Base-by-base conservation (phyloP, 108 stramenopile genomes). In the Hondaea fermentalgiana region DNA sequence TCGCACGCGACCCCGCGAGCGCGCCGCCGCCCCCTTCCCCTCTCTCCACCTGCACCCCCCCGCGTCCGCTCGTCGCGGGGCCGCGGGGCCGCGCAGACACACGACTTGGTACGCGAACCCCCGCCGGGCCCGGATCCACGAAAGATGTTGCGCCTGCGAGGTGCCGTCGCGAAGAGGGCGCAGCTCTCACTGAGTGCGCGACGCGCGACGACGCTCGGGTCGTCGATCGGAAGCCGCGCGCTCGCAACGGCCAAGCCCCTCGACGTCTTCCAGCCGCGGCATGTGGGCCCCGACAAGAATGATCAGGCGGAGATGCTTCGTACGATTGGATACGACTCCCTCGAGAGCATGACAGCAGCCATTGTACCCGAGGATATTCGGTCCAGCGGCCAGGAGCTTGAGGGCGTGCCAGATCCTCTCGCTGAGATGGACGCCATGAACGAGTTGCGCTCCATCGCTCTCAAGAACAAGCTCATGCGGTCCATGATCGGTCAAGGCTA, bases 401-500 rank as follows among this genome's bases (percentile, higher is more conserved):
- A 98, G 42, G 92, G 93, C n/a, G 91, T 99, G 47, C 95, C 96
- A 4, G 91, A 93, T 4, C 90, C 99, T 35, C 87, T 96, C 76
- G 89, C 96, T 2, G 99, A 99, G 95, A 93, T 96, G 42, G 98
- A 98, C 89, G 99, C 89, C 23, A 92, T 95, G 91, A 94, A 95
- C 10, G 87, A 95, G 59, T 43, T 94, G 53, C 72, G 92, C 16
- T 69, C 5, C 44, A 94, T 94, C 69, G 93, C 93, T 14, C 49
- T 89, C 59, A 92, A 92, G 55, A 98, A 98, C 91, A 93, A 96
- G 89, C 96, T 98, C 25, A 95, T 97, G 95, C 98, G 98, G 92
- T 96, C 96, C 58, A 97, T 96, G 94, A 99, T 99, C 72, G 99
- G 99, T 28, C 94, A 95, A 92, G 99, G 99, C 59, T 99, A 98